These are phyloP conservation scores for Barnettozyma californica DNA, from an alignment of 805 yeast genomes.

Conservation along the genomic window DNA sequence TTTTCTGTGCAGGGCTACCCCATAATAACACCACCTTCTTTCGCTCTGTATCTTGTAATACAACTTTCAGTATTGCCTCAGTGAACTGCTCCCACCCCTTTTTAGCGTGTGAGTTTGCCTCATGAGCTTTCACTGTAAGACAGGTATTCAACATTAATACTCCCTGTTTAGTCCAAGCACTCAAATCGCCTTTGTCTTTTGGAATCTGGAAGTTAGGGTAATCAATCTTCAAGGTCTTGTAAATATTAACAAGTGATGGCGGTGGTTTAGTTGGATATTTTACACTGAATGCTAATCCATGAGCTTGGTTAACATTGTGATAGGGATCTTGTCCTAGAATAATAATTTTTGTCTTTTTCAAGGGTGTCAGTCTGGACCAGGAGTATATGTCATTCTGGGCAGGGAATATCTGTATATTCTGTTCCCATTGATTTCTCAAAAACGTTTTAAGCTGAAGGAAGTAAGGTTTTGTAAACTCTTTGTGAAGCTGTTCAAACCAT, in stretches of 20 bases:
- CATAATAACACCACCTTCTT: constrained; percentile 25
- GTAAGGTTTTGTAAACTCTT: constrained; percentile 79
- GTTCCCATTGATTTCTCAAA: constrained; percentile 40
- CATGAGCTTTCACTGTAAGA: constrained; percentile 87
- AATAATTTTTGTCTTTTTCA: constrained; percentile 66
- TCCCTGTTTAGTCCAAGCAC: constrained; percentile 84
- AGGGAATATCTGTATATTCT: constrained; percentile 66
- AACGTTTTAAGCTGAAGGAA: constrained; percentile 69
- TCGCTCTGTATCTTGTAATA: constrained; percentile 35
- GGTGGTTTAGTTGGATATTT: constrained; percentile 82
- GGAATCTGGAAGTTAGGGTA: constrained; percentile 63
- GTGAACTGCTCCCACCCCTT: constrained; percentile 94
- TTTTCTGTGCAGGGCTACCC: constrained; percentile 41
- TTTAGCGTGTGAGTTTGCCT: constrained; percentile 87
- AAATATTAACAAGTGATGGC: constrained; percentile 82
- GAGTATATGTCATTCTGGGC: constrained; percentile 74
- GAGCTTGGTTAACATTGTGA: constrained; percentile 90
- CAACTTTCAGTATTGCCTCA: constrained; percentile 58
- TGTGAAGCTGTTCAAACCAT: constrained; percentile 69
- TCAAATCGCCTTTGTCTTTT: constrained; percentile 51
- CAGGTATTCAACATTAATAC: constrained; percentile 84
- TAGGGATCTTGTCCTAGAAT: constrained; percentile 96
- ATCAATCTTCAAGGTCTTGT: constrained; percentile 67
- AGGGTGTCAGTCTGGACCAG: constrained; percentile 85
- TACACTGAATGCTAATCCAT: constrained; percentile 93